Evolutionary conservation across 2,329 filamentous ascomycete genomes (phyloP), one percentile per base, ranked within the genome.

Genomic region (Aureobasidium sp.): DNA sequence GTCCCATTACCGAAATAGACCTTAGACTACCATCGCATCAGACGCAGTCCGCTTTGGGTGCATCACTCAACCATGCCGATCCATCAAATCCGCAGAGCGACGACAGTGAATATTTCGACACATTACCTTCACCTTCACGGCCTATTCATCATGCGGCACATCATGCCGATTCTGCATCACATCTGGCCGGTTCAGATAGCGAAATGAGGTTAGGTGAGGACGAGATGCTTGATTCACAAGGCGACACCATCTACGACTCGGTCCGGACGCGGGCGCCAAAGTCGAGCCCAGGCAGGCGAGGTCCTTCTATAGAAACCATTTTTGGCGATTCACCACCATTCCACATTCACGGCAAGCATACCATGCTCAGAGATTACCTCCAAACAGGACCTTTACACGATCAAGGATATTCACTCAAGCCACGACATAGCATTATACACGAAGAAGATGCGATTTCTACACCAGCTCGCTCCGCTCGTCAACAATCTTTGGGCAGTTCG

Each of bases 191-290:
- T 63, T 90, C 86, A 32, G 89, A 91, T 67, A 82, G 83, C 69
- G 87, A 90, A 63, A 78, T 77, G 64, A 82, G 84, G 66, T 90
- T 85, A 11, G 83, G 82, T 27, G 88, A 91, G 62, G 89, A 91
- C 60, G 87, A 90, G 68, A 89, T 91, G 68, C 86, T 85, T n/a
- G 88, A 91, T 71, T 85, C 87, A 69, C 87, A 85, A 74, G 91
- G 88, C 71, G 89, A 92, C 68, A 89, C 85, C 21, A 80, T 88
- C 61, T 91, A 85, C 73, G 89, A 92, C 76, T 91, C 89, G 34
- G 75, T 91, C 66, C 85, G 87, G 59, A 91, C 89, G 16, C 80
- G 82, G 63, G 86, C 82, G 42, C 90, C 88, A 10, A 81, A 82
- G 64, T 87, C 85, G 64, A 80, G 82, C 59, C 83, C 85, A 63